Evolutionary conservation across 2,329 filamentous ascomycete species (phyloP).

Genomic region (Paracoccidioides brasiliensis): DNA sequence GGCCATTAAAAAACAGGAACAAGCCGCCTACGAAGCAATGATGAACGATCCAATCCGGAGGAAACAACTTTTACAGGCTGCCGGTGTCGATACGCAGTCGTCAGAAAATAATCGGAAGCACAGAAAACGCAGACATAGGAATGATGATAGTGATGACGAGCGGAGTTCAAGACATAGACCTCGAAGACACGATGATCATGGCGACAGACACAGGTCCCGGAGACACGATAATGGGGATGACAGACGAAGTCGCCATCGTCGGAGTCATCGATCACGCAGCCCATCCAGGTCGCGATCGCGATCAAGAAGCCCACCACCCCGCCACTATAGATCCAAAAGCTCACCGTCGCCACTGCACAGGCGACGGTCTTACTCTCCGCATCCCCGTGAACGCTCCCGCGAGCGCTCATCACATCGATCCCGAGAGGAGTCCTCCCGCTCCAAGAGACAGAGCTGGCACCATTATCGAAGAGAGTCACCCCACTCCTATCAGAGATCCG

Average conservation of each 20-base stretch:
- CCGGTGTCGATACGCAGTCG: slow-evolving; percentile 26
- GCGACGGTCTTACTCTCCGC: slow-evolving; percentile 14
- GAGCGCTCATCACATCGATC: slow-evolving; percentile 24
- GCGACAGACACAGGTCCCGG: slow-evolving; percentile 14
- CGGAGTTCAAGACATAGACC: slow-evolving; percentile 11
- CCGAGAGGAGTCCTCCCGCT: slow-evolving; percentile 22
- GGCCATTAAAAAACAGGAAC: slow-evolving; percentile 86
- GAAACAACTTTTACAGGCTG: slow-evolving; percentile 50
- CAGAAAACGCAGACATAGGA: slow-evolving; percentile 22
- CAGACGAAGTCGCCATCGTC: slow-evolving; percentile 25
- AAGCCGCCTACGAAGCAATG: slow-evolving; percentile 55
- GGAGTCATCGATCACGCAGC: slow-evolving; percentile 35
- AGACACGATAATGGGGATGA: slow-evolving; percentile 17
- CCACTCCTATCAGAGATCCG: slow-evolving; percentile 4
- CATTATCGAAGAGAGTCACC: slow-evolving; percentile 15
- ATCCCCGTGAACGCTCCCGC: slow-evolving; percentile 19
- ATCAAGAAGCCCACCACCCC: slow-evolving; percentile 25
- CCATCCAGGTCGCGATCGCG: slow-evolving; percentile 29
- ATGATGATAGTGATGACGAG: slow-evolving; percentile 16
- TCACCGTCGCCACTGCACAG: slow-evolving; percentile 13
- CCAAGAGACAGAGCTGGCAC: slow-evolving; percentile 18
- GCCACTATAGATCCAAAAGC: slow-evolving; percentile 11
- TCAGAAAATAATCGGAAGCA: slow-evolving; percentile 37
- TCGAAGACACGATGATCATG: slow-evolving; percentile 10
- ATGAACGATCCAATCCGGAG: slow-evolving; percentile 38